Percentiles rank a stretch among this genome's conserved stretches.
These are phyloP conservation scores for Vaccinium myrtillus DNA, from an alignment of 148 eudicot genomes.

Conservation along the genomic window DNA sequence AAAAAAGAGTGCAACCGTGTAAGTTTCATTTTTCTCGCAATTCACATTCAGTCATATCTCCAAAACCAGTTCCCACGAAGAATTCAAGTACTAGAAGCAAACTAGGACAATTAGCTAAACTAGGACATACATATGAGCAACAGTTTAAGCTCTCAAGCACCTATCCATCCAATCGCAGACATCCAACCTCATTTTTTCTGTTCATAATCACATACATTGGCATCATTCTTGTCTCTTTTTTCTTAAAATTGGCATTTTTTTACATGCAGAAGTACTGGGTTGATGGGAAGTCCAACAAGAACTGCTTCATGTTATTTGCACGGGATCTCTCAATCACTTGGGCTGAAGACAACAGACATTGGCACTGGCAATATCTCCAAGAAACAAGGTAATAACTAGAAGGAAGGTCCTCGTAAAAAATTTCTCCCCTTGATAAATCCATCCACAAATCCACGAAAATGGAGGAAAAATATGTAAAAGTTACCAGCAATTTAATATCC, in stretches of 20 bases:
- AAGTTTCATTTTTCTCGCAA: too few relatives aligned
- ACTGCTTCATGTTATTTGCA: conserved; percentile 62
- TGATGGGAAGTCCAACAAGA: conserved; percentile 37
- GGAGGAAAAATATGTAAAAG: not conserved
- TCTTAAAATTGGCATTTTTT: not conserved
- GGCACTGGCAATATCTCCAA: conserved; percentile 47
- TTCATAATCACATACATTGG: not conserved
- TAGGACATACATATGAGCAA: too few relatives aligned
- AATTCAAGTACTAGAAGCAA: too few relatives aligned
- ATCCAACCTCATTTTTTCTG: too few relatives aligned
- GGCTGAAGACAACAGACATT: conserved; percentile 47
- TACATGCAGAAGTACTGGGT: conserved; percentile 57
- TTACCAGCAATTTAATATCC: not conserved
- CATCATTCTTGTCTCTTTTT: not conserved
- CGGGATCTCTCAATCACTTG: conserved; percentile 50
- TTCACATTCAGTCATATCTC: too few relatives aligned
- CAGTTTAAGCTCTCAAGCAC: too few relatives aligned
- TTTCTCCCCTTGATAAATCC: not conserved
- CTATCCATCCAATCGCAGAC: too few relatives aligned
- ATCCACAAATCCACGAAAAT: not conserved
- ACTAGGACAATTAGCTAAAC: too few relatives aligned
- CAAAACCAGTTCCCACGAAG: too few relatives aligned
- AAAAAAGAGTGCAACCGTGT: too few relatives aligned
- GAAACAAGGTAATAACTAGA: conserved; percentile 39
- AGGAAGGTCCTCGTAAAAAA: not conserved